phyloP scores from a whole-genome alignment of 2,329 filamentous ascomycete species.

The Seiridium unicorne region DNA sequence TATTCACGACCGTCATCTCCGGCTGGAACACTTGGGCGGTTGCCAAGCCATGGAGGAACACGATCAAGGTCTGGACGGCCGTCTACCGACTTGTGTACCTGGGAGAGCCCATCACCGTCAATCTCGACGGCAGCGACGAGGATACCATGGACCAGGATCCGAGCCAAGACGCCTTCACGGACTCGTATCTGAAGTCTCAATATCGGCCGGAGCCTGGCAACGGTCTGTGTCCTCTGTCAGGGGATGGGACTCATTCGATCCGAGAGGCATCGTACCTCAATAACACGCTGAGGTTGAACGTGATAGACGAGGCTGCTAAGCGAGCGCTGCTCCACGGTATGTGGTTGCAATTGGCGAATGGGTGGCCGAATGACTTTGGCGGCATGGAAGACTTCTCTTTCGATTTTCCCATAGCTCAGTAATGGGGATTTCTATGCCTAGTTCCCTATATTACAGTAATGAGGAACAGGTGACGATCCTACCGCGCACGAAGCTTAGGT shows the following conservation, averaged over 20 bases:
- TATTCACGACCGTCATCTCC: conserved; percentile 5
- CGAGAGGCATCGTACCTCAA: conserved; percentile 4
- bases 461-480: no score
- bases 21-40: conserved; percentile 4
- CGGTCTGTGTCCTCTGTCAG: conserved; percentile 1
- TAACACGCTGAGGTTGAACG: conserved; percentile 6
- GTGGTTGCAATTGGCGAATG: conserved; percentile 8
- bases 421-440: neutral
- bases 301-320: conserved; percentile 6
- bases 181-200: neutral
- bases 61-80: conserved; percentile 3
- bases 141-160: neutral
- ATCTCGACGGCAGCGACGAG: conserved; percentile 2
- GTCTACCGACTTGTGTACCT: conserved; percentile 6
- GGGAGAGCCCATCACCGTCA: conserved; percentile 4
- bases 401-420: conserved; percentile 3
- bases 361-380: conserved; percentile 7
- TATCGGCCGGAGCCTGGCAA: conserved; percentile 6
- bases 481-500: no score
- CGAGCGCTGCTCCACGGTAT: conserved; percentile 5
- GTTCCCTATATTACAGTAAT: no score
- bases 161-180: neutral
- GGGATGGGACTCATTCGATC: neutral
- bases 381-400: conserved; percentile 5
- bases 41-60: conserved; percentile 4